Evolutionary conservation across 257 asterid species (phyloP).

Genomic region (Capsicum rhomboideum): DNA sequence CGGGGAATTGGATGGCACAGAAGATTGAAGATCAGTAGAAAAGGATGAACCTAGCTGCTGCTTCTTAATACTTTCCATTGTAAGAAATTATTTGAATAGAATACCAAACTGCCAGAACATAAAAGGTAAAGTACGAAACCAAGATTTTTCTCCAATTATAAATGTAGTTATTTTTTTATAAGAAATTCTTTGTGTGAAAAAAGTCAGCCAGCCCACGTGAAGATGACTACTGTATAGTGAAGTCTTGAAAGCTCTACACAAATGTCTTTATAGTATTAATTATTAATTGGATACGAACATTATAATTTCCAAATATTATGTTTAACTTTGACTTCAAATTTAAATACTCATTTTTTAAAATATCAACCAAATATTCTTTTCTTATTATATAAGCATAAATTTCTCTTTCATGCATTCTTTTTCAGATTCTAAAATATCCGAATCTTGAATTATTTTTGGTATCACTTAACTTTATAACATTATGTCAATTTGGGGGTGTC

Average conservation of each 20-base stretch:
- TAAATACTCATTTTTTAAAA: not conserved
- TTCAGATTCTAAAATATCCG: not conserved
- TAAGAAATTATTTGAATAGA: too few relatives aligned
- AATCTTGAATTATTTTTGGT: not conserved
- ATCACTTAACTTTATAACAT: not conserved
- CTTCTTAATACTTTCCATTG: slow-evolving; percentile 21
- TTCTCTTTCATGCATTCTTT: not conserved
- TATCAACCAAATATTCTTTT: not conserved
- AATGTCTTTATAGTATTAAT: not conserved
- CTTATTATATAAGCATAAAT: not conserved
- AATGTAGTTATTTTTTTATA: not conserved
- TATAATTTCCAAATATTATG: too few relatives aligned
- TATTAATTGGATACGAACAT: too few relatives aligned
- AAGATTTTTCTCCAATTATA: not conserved
- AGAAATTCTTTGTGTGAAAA: not conserved
- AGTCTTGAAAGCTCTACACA: not conserved
- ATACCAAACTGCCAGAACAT: not conserved
- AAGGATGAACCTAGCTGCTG: slow-evolving; percentile 8
- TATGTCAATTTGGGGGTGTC: too few relatives aligned
- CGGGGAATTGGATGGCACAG: not conserved
- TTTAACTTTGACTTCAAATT: not conserved
- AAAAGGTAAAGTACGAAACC: not conserved
- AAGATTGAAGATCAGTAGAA: slow-evolving; percentile 19
- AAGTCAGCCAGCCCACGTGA: slow-evolving; percentile 5
- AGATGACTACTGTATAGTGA: not conserved